Evolutionary conservation across 129 eudicot species (phyloP), one percentile per base, ranked within the genome.

Genomic region (Helianthus annuus): DNA sequence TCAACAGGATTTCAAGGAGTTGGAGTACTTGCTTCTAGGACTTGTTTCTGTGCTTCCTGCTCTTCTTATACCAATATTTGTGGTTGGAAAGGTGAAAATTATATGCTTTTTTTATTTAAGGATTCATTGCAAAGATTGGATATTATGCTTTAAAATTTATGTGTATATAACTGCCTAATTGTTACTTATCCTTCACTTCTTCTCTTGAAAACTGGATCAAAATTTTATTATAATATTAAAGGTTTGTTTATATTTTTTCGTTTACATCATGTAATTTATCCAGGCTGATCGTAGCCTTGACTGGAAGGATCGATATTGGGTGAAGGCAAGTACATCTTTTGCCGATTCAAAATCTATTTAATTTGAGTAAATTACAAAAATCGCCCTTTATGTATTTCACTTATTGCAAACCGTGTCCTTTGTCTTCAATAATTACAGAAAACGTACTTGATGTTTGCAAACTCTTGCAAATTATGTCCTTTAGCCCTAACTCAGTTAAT

Each of bases 261-360:
- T 58, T 39, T 65, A 5, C 56, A 17, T 29, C 79, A 49, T 77
- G 55, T 48, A 16, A 15, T 44, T 76, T 71, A 86, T 83, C 12
- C 82, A 93, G 98, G 95, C 90, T 10, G 98, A 93, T 77, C 78
- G 82, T 29, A 59, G 73, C 78, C 66, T 82, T 64, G 19, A 65
- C 54, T 93, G 79, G 92, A 93, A 87, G 83, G 92, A 93, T 81
- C 92, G 98, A 22, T 89, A 93, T 36, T 93, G 96, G 98, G 96
- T 93, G 40, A 93, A 93, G 91, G 98, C 76, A 76, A 87, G 88
- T 75, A 39, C 24, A 22, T 77, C 16, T 75, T 77, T 48, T 54
- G 10, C n/a, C 45, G 4, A 46, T 29, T 44, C 53, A 76, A 13
- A 66, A 42, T 42, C 46, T 42, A 42, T 2, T 42, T 6, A 6